Evolutionary conservation across 768 basidiomycete genomes (phyloP).

Genomic region (Termitomyces sp.): DNA sequence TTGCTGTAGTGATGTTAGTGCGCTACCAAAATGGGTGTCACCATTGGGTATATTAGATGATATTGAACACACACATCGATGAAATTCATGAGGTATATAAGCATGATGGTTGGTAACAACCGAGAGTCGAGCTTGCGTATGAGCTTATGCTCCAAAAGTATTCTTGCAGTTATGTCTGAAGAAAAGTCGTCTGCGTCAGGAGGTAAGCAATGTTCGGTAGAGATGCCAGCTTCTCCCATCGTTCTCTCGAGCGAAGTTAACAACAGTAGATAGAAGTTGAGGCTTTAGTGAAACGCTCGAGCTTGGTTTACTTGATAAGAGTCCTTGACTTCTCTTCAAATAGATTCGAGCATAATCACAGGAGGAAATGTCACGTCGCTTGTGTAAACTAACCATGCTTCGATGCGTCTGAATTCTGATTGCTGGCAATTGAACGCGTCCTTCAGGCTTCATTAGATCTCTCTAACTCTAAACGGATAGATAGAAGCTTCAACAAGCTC

Average conservation of each 20-base stretch:
- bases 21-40: conserved; percentile 24
- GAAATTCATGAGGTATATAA: conserved; percentile 64
- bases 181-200: neutral
- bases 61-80: conserved; percentile 43
- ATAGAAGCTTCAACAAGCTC: neutral
- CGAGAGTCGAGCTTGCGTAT: conserved; percentile 51
- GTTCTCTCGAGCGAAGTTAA: neutral
- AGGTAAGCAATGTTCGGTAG: neutral
- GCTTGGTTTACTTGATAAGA: neutral
- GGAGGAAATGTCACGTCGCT: neutral
- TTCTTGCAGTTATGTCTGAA: conserved; percentile 22
- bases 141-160: conserved; percentile 34
- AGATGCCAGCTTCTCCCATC: neutral
- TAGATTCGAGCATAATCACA: neutral
- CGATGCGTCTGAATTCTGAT: neutral
- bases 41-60: neutral
- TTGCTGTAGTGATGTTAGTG: conserved; percentile 40
- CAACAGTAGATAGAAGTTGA: neutral
- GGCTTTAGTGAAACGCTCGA: neutral
- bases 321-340: neutral
- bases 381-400: neutral
- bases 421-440: neutral
- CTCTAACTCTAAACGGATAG: neutral
- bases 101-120: conserved; percentile 49
- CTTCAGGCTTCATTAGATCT: neutral